Percentiles rank a stretch among this genome's conserved stretches.
phyloP scores from a whole-genome alignment of 2,329 filamentous ascomycete species.

The Aspergillus sp. region DNA sequence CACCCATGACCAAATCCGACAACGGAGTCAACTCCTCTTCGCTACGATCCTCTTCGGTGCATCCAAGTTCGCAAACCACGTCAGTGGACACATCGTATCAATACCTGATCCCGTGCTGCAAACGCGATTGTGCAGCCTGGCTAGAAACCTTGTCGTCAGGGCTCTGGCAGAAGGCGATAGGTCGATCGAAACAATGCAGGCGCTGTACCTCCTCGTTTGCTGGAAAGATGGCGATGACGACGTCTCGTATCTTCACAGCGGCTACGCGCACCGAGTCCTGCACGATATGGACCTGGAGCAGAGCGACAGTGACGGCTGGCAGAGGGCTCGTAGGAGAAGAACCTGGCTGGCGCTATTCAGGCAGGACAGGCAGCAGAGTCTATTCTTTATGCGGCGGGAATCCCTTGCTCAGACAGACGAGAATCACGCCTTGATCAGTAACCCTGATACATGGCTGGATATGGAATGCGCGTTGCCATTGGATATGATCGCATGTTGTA shows the following conservation, averaged over 20 bases:
- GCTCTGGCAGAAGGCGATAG: neutral
- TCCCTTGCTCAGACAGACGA: neutral
- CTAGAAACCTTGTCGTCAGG: neutral
- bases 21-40: neutral
- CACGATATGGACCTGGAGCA: neutral
- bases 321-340: neutral
- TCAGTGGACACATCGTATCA: neutral
- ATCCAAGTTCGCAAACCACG: neutral
- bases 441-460: neutral
- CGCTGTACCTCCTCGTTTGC: constrained; percentile 6
- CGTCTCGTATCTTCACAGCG: constrained; percentile 8
- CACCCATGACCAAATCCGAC: neutral
- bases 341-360: constrained; percentile 2
- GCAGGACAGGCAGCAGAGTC: constrained; percentile 4
- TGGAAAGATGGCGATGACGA: constrained; percentile 8
- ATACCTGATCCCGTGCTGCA: neutral
- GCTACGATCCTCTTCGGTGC: neutral
- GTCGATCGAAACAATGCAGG: constrained; percentile 6
- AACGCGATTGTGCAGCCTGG: neutral
- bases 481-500: neutral
- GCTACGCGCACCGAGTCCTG: constrained; percentile 1
- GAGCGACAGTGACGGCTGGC: neutral
- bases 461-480: neutral
- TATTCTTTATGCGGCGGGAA: constrained; percentile 2
- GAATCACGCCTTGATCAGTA: neutral